phyloP scores from a whole-genome alignment of 2,329 filamentous ascomycete genomes.

The Xylariaceae sp. region DNA sequence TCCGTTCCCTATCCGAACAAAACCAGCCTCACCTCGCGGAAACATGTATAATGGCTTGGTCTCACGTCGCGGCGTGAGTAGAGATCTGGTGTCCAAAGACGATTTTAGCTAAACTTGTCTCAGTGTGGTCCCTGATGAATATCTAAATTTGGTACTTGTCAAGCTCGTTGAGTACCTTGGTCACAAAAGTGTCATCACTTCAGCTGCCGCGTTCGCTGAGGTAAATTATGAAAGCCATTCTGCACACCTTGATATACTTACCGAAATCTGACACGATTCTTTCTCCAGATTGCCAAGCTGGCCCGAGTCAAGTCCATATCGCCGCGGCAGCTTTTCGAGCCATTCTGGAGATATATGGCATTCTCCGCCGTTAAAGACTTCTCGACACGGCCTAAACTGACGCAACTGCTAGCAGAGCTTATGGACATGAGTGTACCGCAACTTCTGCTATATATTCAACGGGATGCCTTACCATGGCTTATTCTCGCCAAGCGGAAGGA shows the following conservation, averaged over 20 bases:
- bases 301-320: slow-evolving; percentile 61
- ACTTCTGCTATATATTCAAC: slow-evolving; percentile 72
- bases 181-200: slow-evolving; percentile 73
- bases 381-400: slow-evolving; percentile 73
- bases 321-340: slow-evolving; percentile 67
- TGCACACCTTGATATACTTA: background rate
- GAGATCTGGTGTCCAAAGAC: no score
- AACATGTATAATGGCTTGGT: slow-evolving; percentile 80
- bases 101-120: no score
- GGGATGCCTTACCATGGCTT: slow-evolving; percentile 79
- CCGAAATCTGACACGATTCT: slow-evolving; percentile 1
- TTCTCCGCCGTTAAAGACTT: slow-evolving; percentile 81
- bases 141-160: slow-evolving; percentile 80
- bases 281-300: slow-evolving; percentile 56
- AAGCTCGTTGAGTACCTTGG: slow-evolving; percentile 84
- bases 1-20: slow-evolving; percentile 69
- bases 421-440: slow-evolving; percentile 70
- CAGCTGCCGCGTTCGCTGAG: slow-evolving; percentile 79
- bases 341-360: slow-evolving; percentile 85
- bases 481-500: slow-evolving; percentile 75
- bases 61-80: slow-evolving; percentile 68
- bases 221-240: slow-evolving; percentile 33
- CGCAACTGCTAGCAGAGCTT: slow-evolving; percentile 74
- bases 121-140: slow-evolving; percentile 70
- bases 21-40: slow-evolving; percentile 68